These are phyloP conservation scores for Pichia cactophila DNA, from an alignment of 1,139 yeast species.

Conservation along the genomic window DNA sequence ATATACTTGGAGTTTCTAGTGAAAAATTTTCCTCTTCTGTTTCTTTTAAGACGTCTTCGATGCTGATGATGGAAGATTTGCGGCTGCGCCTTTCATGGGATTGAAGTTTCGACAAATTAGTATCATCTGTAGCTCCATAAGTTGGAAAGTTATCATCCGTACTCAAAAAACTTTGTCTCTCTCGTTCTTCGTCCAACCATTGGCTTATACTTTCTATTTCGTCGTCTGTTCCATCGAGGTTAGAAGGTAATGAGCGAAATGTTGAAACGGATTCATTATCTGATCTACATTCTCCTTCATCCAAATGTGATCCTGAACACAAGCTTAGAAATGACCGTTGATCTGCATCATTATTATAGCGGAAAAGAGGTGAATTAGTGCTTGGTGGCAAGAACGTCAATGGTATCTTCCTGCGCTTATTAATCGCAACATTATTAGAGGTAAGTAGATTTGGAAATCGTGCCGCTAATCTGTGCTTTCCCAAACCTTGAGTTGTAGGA, in stretches of 20 bases:
- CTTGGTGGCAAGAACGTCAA: constrained; percentile 63
- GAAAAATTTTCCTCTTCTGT: constrained; percentile 34
- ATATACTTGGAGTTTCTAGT: constrained; percentile 38
- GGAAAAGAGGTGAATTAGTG: constrained; percentile 58
- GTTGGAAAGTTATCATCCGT: constrained; percentile 6
- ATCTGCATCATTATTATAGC: constrained; percentile 54
- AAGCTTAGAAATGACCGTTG: constrained; percentile 57
- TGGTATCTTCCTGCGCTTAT: constrained; percentile 35
- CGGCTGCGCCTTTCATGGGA: constrained; percentile 5
- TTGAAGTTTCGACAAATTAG: constrained; percentile 20
- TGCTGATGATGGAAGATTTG: constrained; percentile 11
- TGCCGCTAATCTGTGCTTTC: background rate
- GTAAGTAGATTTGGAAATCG: constrained; percentile 13
- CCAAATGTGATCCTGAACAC: constrained; percentile 37
- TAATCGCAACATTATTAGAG: constrained; percentile 26
- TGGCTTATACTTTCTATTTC: constrained; percentile 46
- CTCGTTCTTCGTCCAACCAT: constrained; percentile 66
- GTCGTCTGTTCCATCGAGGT: constrained; percentile 39
- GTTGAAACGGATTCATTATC: constrained; percentile 43
- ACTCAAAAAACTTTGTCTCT: constrained; percentile 37
- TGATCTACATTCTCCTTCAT: constrained; percentile 31
- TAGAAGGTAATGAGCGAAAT: constrained; percentile 58
- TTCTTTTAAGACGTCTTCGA: constrained; percentile 14
- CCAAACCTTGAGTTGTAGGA: background rate
- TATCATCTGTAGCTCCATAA: constrained; percentile 16